Conservation (phyloP, 1,284 basidiomycete species). For the Gymnopus androsaceus region DNA sequence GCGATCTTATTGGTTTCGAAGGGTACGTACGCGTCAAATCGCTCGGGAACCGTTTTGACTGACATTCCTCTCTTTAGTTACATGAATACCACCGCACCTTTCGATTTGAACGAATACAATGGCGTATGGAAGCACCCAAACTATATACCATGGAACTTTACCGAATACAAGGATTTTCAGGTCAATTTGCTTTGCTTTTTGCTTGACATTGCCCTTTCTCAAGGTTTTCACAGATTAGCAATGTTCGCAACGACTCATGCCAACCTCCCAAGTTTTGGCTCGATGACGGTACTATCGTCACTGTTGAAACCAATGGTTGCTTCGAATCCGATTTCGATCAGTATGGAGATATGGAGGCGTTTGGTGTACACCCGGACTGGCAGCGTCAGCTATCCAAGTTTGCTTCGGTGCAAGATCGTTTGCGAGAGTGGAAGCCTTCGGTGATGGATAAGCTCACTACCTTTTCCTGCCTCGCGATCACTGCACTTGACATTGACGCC, state of each 20-base stretch:
- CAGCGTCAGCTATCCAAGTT: constrained; percentile 92
- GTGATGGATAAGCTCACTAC: constrained; percentile 60
- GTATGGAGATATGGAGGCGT: constrained; percentile 93
- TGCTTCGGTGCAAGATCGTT: constrained; percentile 91
- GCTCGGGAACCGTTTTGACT: background rate
- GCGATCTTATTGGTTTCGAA: constrained; percentile 81
- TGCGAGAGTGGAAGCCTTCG: constrained; percentile 71
- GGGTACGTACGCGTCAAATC: constrained; percentile 52
- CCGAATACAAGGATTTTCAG: constrained; percentile 80
- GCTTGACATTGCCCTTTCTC: background rate
- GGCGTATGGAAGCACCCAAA: constrained; percentile 75
- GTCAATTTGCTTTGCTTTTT: constrained; percentile 39
- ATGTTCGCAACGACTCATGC: constrained; percentile 74
- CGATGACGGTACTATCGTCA: constrained; percentile 67
- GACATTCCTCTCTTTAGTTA: constrained; percentile 45
- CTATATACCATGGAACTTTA: constrained; percentile 83
- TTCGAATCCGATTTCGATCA: constrained; percentile 86
- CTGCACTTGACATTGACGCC: constrained; percentile 85
- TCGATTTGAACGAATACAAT: constrained; percentile 73
- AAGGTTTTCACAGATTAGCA: constrained; percentile 47
- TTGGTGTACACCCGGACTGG: constrained; percentile 94
- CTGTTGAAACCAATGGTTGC: constrained; percentile 68
- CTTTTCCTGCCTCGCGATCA: constrained; percentile 84
- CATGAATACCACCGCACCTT: constrained; percentile 80
- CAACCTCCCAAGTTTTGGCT: constrained; percentile 77